Conservation (phyloP, 306 rosid species). For the Vigna trinervia region DNA sequence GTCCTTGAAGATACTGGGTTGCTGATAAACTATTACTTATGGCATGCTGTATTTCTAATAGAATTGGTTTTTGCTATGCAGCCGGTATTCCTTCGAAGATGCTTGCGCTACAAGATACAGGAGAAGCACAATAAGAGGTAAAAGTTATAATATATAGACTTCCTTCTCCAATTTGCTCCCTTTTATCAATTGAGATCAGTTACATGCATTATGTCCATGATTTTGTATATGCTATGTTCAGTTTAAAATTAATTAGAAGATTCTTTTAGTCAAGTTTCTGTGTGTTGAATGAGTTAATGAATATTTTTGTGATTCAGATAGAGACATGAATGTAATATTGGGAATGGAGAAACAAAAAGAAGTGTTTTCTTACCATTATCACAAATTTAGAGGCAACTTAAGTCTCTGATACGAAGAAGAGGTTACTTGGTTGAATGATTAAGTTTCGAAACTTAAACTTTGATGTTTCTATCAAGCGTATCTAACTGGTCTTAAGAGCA, state of each 20-base stretch:
- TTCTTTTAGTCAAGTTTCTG: slow-evolving; percentile 3
- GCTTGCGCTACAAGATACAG: slow-evolving; percentile 70
- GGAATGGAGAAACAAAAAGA: background rate
- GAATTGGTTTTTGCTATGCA: slow-evolving; percentile 41
- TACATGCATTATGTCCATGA: slow-evolving; percentile 6
- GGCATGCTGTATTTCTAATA: slow-evolving; percentile 32
- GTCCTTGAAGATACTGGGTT: background rate
- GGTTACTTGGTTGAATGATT: slow-evolving; percentile 12
- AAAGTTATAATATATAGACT: slow-evolving; percentile 17
- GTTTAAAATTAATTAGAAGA: background rate
- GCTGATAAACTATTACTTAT: slow-evolving; percentile 14
- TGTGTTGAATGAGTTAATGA: background rate
- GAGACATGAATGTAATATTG: background rate
- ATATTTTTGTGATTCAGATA: slow-evolving; percentile 15
- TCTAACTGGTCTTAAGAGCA: background rate
- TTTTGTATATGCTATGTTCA: background rate
- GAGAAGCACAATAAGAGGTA: slow-evolving; percentile 77
- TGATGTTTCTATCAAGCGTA: background rate
- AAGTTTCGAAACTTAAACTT: background rate
- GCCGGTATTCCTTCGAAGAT: slow-evolving; percentile 79
- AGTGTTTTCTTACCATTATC: background rate
- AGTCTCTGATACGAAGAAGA: background rate
- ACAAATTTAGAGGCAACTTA: background rate
- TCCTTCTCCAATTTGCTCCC: background rate
- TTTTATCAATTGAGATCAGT: background rate